Evolutionary conservation across 148 eudicot species (phyloP), one percentile per base, ranked within the genome.

Genomic region (Chenopodium album): DNA sequence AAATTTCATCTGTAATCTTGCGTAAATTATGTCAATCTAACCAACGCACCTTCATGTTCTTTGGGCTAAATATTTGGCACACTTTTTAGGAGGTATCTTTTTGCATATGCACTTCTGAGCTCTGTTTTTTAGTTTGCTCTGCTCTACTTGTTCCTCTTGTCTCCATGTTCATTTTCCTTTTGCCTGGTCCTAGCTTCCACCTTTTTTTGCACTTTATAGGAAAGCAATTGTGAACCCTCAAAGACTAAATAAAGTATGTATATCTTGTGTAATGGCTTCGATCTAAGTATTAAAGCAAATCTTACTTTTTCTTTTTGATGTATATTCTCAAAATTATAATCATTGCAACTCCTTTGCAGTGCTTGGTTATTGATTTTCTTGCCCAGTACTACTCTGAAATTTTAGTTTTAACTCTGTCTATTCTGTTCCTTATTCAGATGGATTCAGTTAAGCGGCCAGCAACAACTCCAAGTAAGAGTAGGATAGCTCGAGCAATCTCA

Each of bases 401-500:
- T 76, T 71, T 32, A 75, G 72, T 26, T 76, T 81, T 67, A 26
- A 47, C 79, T 34, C 54, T 59, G 41, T 66, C 48, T 79, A 50
- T 34, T 64, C 37, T 81, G 66, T 80, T 76, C 23, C 54, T 12
- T 76, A 76, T 72, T 22, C 91, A 89, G 93, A 95, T 95, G 97
- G 97, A 88, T 82, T 85, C 92, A 16, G 86, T 88, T 76, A 85
- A 84, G 68, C 84, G 82, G 62, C 68, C 84, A 41, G 60, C 83
- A 19, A 86, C 85, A 22, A 88, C 94, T 73, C 88, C 96, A 29
- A 86, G 76, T 75, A 96, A 89, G 91, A 90, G 90, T 84, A 83
- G 95, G 75, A 87, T 92, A 79, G 93, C 92, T 2, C 89, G 99
- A 6, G 87, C 92, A 9, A 78, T 94, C 69, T 89, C 95, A 7